A percentile compares a stretch with the other conserved stretches of the same genome.
These are phyloP conservation scores for Aspergillus thermomutatus DNA, from an alignment of 2,329 filamentous ascomycete species.

Conservation along the genomic window DNA sequence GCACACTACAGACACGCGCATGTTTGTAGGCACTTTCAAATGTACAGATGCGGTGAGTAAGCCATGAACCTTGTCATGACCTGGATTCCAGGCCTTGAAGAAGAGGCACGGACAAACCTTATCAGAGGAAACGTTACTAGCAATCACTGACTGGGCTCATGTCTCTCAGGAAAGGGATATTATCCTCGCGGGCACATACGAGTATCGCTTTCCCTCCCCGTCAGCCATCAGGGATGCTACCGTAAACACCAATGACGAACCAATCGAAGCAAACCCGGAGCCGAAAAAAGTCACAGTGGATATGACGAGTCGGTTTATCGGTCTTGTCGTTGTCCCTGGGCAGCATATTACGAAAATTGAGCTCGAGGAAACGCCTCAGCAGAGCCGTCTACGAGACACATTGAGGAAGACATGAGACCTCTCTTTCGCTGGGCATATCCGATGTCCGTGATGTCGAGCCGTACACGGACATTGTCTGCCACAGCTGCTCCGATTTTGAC, in stretches of 20 bases:
- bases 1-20: constrained; percentile 74
- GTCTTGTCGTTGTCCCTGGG: constrained; percentile 84
- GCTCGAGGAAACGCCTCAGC: constrained; percentile 61
- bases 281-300: constrained; percentile 54
- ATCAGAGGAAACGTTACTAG: neutral
- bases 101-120: neutral
- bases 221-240: constrained; percentile 44
- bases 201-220: constrained; percentile 74
- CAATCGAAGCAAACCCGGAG: constrained; percentile 13
- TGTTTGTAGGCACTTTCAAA: constrained; percentile 89
- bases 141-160: constrained; percentile 14
- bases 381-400: constrained; percentile 16
- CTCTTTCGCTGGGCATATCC: neutral
- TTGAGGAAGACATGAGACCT: constrained; percentile 13
- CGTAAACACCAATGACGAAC: constrained; percentile 29
- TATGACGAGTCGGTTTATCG: constrained; percentile 82
- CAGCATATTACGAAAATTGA: constrained; percentile 84
- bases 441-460: neutral
- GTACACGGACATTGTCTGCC: neutral
- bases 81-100: neutral
- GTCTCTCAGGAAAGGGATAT: constrained; percentile 73
- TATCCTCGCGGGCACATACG: constrained; percentile 79
- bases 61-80: constrained; percentile 1
- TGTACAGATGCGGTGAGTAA: constrained; percentile 81
- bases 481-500: neutral